Evolutionary conservation across 2,329 filamentous ascomycete species (phyloP).

Genomic region (Cordyceps sp.): DNA sequence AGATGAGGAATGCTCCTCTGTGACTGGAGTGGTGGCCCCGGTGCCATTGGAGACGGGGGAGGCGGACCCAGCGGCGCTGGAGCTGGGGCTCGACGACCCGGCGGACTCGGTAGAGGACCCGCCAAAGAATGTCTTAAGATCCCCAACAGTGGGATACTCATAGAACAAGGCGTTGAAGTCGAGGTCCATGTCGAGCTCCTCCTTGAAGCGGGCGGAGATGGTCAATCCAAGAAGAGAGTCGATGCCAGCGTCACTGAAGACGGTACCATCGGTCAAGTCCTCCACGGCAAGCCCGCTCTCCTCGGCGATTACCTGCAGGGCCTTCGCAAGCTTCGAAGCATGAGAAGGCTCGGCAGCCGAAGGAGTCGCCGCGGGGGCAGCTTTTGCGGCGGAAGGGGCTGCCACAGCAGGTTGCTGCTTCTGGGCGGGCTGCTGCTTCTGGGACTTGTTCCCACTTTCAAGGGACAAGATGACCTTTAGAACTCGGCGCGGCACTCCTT

Average conservation of each 20-base stretch:
- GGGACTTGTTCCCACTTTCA: not conserved
- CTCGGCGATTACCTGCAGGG: not conserved
- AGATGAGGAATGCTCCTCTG: not conserved
- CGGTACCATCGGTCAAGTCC: constrained; percentile 1
- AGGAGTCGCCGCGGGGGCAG: not conserved
- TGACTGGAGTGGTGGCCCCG: not conserved
- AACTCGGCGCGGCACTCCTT: constrained; percentile 2
- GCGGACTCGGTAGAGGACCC: no score
- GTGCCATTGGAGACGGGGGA: not conserved
- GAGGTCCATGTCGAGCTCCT: constrained; percentile 3
- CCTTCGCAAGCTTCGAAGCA: not conserved
- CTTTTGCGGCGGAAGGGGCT: no score
- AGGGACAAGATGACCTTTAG: constrained; percentile 2
- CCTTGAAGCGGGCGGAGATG: constrained; percentile 3
- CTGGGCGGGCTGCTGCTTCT: not conserved
- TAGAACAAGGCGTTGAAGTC: constrained; percentile 22
- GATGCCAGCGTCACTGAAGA: constrained; percentile 1
- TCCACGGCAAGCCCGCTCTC: constrained; percentile 1
- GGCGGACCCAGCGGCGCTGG: not conserved
- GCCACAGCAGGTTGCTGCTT: no score
- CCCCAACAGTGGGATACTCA: constrained; percentile 1
- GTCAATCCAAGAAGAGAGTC: constrained; percentile 3
- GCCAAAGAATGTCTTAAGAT: constrained; percentile 1
- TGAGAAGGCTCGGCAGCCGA: not conserved
- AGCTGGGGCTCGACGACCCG: not conserved